Evolutionary conservation across 495 filamentous ascomycete genomes (phyloP), one percentile per base, ranked within the genome.

Genomic region (Tuber magnatum): DNA sequence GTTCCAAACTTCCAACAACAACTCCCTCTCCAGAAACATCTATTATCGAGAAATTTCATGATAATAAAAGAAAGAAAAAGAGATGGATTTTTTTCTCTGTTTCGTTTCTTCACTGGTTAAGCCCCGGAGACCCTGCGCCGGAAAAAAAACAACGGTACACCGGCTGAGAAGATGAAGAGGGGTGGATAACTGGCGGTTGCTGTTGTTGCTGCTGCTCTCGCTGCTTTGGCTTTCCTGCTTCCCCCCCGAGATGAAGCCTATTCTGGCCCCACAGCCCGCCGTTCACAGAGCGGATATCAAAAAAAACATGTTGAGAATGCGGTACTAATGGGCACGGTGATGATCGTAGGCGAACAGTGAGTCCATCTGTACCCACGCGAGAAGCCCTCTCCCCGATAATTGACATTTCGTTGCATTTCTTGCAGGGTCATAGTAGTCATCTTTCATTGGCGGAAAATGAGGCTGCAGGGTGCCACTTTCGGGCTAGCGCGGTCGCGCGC

Each of bases 391-490:
- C 56, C 69, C 48, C 28, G 32, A 79, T 79, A 78, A 79, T 79
- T 79, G 72, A 79, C 77, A 79, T 78, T 79, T 65, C 41, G 68
- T 65, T 65, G 56, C 56, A 32, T 18, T 18, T 65, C 56, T 65
- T 35, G 56, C 56, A 65, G 56, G 56, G 56, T 65, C 56, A 35
- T 28, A 65, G 56, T 65, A 65, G 56, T 35, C 56, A 18, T 6
- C 73, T 72, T 78, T 79, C 68, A 72, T 44, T 79, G 76, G 77
- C 75, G 77, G 77, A 76, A 65, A 76, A 44, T 78, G 69, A 78
- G 77, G 77, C 72, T 79, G 77, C 77, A 79, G 61, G 72, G 20
- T 40, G 70, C 77, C 70, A 35, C 78, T 78, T 78, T 39, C 40
- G 72, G 77, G 35, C 69, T 46, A 70, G 44, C 68, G 71, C 72